These are phyloP conservation scores for Penicillium cinerascens DNA, from an alignment of 495 filamentous ascomycete genomes.

Conservation along the genomic window DNA sequence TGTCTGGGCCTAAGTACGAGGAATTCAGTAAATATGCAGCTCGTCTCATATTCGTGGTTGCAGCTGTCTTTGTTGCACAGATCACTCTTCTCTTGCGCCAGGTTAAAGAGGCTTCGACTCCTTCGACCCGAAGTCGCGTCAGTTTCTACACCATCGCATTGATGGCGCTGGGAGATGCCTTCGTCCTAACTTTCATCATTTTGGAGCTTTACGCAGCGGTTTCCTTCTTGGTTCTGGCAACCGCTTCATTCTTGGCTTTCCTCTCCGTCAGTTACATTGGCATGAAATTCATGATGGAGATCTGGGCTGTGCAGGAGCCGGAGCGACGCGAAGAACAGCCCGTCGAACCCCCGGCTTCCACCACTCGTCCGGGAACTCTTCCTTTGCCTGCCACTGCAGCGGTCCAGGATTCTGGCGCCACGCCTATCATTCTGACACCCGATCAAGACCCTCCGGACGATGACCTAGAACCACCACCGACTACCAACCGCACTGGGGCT, in stretches of 20 bases:
- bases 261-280: slow-evolving; percentile 69
- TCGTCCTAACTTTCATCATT: slow-evolving; percentile 62
- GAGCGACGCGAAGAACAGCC: slow-evolving; percentile 61
- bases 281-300: slow-evolving; percentile 82
- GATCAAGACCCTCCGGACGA: slow-evolving; percentile 68
- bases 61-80: slow-evolving; percentile 62
- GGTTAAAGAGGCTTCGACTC: slow-evolving; percentile 87
- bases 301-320: slow-evolving; percentile 82
- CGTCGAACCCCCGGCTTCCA: slow-evolving; percentile 21
- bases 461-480: slow-evolving; percentile 27
- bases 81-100: slow-evolving; percentile 74
- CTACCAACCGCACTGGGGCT: slow-evolving; percentile 22
- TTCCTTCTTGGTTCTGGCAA: slow-evolving; percentile 65
- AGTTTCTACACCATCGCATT: slow-evolving; percentile 84
- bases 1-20: slow-evolving; percentile 76
- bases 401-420: slow-evolving; percentile 44
- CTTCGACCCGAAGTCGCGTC: slow-evolving; percentile 87
- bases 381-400: slow-evolving; percentile 62
- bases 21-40: slow-evolving; percentile 63
- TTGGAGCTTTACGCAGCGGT: slow-evolving; percentile 60
- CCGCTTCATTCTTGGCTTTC: slow-evolving; percentile 67
- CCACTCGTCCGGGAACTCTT: slow-evolving; percentile 43
- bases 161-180: slow-evolving; percentile 83
- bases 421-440: slow-evolving; percentile 75
- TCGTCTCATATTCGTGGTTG: slow-evolving; percentile 64